Base-by-base conservation (phyloP, 2,329 filamentous ascomycete species). In the Ophiostoma piceae region DNA sequence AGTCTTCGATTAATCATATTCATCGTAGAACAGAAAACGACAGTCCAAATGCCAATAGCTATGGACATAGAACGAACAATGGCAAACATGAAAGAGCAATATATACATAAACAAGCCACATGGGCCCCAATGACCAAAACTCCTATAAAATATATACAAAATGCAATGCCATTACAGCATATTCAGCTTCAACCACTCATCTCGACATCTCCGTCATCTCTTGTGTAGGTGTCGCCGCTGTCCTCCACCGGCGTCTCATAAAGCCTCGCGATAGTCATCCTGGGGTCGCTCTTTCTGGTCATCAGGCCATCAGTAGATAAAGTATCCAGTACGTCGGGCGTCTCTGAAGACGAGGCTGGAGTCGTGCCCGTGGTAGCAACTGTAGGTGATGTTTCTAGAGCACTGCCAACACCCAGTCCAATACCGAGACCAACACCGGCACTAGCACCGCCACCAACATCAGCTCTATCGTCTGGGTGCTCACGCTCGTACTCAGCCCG, bases 401-500 rank as follows among this genome's bases (percentile, higher is more conserved):
- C 26, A 19, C 26, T 35, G 19, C 7, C 35, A 3, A 11, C 66
- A 3, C 60, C 32, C 69, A 43, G 12, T 5, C 41, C 43, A n/a
- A 47, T 47, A 47, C 43, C 43, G 43, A 7, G 16, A 47, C 43
- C 43, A 16, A 16, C 39, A 41, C 39, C 39, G 39, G 14, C 39
- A 14, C 11, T 14, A 6, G 16, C 3, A 47, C 4, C 16, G 41
- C 14, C 16, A 47, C 43, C 43, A n/a, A n/a, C 43, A 7, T 47
- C 43, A n/a, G 43, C 16, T 7, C 43, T 47, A n/a, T 80, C 79
- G 29, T 78, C 79, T 2, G 85, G 84, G 75, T 89, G 80, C 3
- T 83, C 82, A 71, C 77, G 80, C 70, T 85, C 84, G 71, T 87
- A 90, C 70, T 80, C 78, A 22, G 77, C 79, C 71, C 83, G 80